Base-by-base conservation (phyloP, 768 basidiomycete species). In the Trametes maxima region DNA sequence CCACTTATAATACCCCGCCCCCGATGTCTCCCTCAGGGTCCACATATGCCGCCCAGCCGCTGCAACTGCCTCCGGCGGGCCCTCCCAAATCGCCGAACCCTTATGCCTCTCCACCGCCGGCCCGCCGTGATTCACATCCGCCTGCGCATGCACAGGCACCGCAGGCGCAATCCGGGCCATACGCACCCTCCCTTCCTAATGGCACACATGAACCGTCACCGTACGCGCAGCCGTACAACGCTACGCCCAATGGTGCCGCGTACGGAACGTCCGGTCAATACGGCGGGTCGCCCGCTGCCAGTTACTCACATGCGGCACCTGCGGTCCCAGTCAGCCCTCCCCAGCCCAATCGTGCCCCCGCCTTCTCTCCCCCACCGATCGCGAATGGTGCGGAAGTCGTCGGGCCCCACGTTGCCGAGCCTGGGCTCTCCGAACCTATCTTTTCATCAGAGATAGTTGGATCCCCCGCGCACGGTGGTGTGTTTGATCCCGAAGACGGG, bases 51-150 rank as follows among this genome's bases (percentile, higher is more conserved):
- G 48, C 57, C 19, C 62, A 48, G 17, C 42, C 59, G 4, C 24
- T 65, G 24, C 60, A 56, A 3, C 65, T 67, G 14, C 70, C 67
- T 43, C 55, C 62, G 3, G 53, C 57, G n/a, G 60, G 56, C 12
- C 50, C 57, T 1, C 56, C 57, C 6, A 19, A 36, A 33, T 58
- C 56, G 11, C 48, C 62, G 14, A 43, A 58, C 22, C 57, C 57
- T 1, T 54, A 59, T 25, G 40, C 47, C 2, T 35, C 42, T 8
- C 50, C 57, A 10, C 35, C 40, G 12, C 19, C 51, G 16, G n/a
- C 39, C 6, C 53, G 62, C 2, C 52, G 44, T 3, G 62, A 59
- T 54, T 36, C 54, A 24, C 54, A 62, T 11, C 35, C 42, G 13
- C 40, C 54, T 8, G n/a, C 16, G 14, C 43, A 22, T 14, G n/a